Percentiles rank a stretch among this genome's conserved stretches.
These are phyloP conservation scores for Glarea lozoyensis DNA, from an alignment of 495 filamentous ascomycete genomes.

Conservation along the genomic window DNA sequence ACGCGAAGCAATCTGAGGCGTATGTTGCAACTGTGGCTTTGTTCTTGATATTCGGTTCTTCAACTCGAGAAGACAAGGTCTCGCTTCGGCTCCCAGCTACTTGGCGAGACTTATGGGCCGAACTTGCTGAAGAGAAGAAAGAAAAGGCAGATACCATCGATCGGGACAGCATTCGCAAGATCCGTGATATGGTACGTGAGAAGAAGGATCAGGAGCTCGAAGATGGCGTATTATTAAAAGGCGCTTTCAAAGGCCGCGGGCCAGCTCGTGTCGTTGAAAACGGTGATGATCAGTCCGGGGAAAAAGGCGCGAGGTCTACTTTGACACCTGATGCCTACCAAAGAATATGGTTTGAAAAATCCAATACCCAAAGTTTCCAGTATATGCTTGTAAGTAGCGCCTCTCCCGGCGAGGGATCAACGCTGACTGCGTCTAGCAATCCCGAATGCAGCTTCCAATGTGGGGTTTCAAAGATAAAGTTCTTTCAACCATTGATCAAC, in stretches of 20 bases:
- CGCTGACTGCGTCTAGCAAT: slow-evolving; percentile 27
- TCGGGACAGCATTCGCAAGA: slow-evolving; percentile 48
- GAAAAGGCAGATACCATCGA: slow-evolving; percentile 59
- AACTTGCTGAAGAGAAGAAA: slow-evolving; percentile 63
- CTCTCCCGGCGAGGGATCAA: slow-evolving; percentile 11
- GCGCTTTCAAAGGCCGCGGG: slow-evolving; percentile 59
- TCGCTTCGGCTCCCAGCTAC: slow-evolving; percentile 65
- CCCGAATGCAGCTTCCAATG: slow-evolving; percentile 73
- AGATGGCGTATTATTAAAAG: slow-evolving; percentile 66
- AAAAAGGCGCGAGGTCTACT: slow-evolving; percentile 18
- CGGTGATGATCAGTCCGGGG: slow-evolving; percentile 32
- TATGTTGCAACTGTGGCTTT: slow-evolving; percentile 76
- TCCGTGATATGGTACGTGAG: slow-evolving; percentile 52
- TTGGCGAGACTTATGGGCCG: slow-evolving; percentile 82
- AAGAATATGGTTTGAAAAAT: slow-evolving; percentile 63
- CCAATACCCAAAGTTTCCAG: slow-evolving; percentile 48
- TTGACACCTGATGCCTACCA: slow-evolving; percentile 41
- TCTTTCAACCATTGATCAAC: slow-evolving; percentile 56
- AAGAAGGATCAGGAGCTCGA: slow-evolving; percentile 50
- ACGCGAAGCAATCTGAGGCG: slow-evolving; percentile 70
- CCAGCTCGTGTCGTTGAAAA: slow-evolving; percentile 36
- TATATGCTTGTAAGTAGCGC: slow-evolving; percentile 38
- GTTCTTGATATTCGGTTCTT: slow-evolving; percentile 68
- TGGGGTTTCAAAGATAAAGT: slow-evolving; percentile 75
- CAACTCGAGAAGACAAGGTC: slow-evolving; percentile 75